Evolutionary conservation across 2,329 filamentous ascomycete genomes (phyloP), one percentile per base, ranked within the genome.

Genomic region (Penicillium sp.): DNA sequence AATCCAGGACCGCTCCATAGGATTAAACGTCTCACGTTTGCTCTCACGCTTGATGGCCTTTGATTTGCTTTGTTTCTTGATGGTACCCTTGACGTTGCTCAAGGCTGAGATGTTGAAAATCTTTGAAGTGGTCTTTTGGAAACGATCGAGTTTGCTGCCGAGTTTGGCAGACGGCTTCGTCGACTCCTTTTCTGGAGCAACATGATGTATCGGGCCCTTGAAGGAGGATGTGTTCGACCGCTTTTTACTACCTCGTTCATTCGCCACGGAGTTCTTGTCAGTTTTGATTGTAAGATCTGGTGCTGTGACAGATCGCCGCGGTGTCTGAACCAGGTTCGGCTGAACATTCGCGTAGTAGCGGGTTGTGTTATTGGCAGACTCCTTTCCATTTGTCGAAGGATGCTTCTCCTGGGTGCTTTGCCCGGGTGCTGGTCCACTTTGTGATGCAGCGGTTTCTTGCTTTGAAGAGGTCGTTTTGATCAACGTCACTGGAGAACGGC

Each of bases 11-110:
- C 16, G 55, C 59, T 47, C 60, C 56, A 28, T 8, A 61, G 58
- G 49, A 62, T 62, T 6, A 60, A 58, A 52, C 61, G 62, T 35
- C 55, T 61, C 42, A 64, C 63, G 28, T 55, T 55, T 53, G 60
- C 30, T 42, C 55, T 61, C 42, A 64, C 63, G 28, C 53, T 55
- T 53, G 60, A 28, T 42, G 55, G 47, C 43, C 26, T 60, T 47
- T 12, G 59, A n/a, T 52, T 49, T 50, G 43, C 56, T 50, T 12
- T 56, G 53, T 46, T 57, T 57, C 28, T 63, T 46, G 59, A 46
- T 30, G 58, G 43, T 35, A 59, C 18, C 43, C 47, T 43, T 42
- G 18, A 40, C 40, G 18, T 47, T 54, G 26, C 50, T 49, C 7
- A 57, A 49, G 6, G 35, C 28, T 3, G 45, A 53, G 21, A 48